Percentiles rank a stretch among this genome's conserved stretches.
These are phyloP conservation scores for Glycine latifolia DNA, from an alignment of 306 rosid species.

Conservation along the genomic window DNA sequence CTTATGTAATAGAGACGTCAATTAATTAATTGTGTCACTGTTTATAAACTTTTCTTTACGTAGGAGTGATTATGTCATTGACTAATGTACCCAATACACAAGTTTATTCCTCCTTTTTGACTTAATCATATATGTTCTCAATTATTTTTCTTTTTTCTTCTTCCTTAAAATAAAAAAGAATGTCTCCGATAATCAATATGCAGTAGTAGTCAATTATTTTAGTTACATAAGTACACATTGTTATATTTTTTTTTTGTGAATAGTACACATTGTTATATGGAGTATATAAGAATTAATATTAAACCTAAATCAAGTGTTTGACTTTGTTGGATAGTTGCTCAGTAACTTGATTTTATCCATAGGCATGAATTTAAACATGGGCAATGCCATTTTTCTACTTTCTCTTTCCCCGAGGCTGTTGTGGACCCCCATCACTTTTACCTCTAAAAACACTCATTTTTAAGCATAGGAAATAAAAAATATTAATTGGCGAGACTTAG, in stretches of 20 bases:
- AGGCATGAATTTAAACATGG: neutral
- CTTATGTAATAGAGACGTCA: neutral
- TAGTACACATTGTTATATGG: neutral
- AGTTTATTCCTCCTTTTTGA: slow-evolving; percentile 38
- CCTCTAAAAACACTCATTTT: neutral
- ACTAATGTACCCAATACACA: slow-evolving; percentile 38
- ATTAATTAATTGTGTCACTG: slow-evolving; percentile 23
- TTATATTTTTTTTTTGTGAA: no score
- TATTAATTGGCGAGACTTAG: neutral
- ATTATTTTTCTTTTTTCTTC: neutral
- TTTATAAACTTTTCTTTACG: slow-evolving; percentile 35
- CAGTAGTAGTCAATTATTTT: slow-evolving; percentile 1
- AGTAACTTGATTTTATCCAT: neutral
- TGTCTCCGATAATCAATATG: neutral
- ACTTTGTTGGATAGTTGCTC: neutral
- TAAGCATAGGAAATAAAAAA: neutral
- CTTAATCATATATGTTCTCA: slow-evolving; percentile 29
- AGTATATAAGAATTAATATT: slow-evolving; percentile 6
- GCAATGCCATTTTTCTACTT: neutral
- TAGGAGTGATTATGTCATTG: slow-evolving; percentile 43
- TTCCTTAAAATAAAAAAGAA: neutral
- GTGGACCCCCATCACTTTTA: slow-evolving; percentile 1
- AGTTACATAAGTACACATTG: neutral
- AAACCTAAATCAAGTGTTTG: neutral
- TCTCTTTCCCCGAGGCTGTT: slow-evolving; percentile 3